These are phyloP conservation scores for Trametopsis cervina DNA, from an alignment of 768 basidiomycete species.

Conservation along the genomic window DNA sequence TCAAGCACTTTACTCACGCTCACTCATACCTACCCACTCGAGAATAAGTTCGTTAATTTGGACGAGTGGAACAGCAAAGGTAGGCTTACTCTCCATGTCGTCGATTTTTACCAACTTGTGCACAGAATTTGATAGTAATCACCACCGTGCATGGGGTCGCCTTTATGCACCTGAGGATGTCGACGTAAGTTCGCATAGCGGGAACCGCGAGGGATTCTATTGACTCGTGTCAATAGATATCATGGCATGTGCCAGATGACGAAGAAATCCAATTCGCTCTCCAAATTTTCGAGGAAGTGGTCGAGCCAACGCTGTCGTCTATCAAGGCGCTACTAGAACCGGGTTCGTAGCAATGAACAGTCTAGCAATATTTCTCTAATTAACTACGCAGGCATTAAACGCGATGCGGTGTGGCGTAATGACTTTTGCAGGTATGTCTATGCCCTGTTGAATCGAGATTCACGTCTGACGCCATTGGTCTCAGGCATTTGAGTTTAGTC, in stretches of 20 bases:
- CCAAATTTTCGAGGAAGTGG: slow-evolving; percentile 56
- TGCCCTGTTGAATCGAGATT: no score
- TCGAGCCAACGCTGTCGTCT: slow-evolving; percentile 52
- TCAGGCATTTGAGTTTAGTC: slow-evolving; percentile 62
- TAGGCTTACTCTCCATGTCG: slow-evolving; percentile 26
- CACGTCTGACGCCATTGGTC: no score
- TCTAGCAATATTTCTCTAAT: background rate
- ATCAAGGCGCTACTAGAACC: slow-evolving; percentile 52
- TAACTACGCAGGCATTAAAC: slow-evolving; percentile 30
- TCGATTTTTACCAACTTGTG: no score
- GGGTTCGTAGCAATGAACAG: slow-evolving; percentile 29
- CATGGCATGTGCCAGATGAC: slow-evolving; percentile 70
- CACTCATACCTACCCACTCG: slow-evolving; percentile 74
- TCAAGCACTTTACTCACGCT: slow-evolving; percentile 66
- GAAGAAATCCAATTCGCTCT: slow-evolving; percentile 74
- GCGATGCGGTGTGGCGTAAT: slow-evolving; percentile 69
- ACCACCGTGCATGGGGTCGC: slow-evolving; percentile 78
- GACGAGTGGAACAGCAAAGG: slow-evolving; percentile 71
- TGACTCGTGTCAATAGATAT: slow-evolving; percentile 35
- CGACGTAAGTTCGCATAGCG: slow-evolving; percentile 44
- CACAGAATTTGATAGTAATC: slow-evolving; percentile 67
- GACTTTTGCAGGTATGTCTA: slow-evolving; percentile 70
- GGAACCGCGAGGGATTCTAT: background rate
- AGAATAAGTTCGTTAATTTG: slow-evolving; percentile 76
- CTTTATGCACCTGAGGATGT: slow-evolving; percentile 65